Conservation (phyloP, 2,329 filamentous ascomycete genomes). For the Apiospora malaysiana region DNA sequence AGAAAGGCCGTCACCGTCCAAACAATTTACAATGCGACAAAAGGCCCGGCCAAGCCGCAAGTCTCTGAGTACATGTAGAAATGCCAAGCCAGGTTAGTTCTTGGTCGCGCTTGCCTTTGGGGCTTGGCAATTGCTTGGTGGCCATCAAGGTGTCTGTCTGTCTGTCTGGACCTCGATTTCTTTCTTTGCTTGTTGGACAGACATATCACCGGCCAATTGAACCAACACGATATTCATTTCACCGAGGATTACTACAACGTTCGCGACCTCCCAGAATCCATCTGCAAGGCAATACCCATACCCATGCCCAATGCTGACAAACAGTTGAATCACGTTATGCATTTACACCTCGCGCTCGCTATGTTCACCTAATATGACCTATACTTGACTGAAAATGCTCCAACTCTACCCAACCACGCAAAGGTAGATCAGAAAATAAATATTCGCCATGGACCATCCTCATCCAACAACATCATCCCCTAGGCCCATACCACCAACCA, state of each 20-base stretch:
- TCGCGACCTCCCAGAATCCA: not conserved
- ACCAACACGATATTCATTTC: not conserved
- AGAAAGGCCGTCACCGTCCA: too few species aligned
- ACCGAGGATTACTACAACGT: not conserved
- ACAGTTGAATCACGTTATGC: not conserved
- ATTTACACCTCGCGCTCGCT: conserved; percentile 14
- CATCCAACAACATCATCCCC: not conserved
- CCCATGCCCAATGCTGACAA: not conserved
- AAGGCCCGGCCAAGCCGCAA: not conserved
- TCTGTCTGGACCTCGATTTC: not conserved
- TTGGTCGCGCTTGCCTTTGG: not conserved
- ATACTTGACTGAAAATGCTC: not conserved
- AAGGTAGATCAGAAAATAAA: not conserved
- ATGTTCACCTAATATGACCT: not conserved
- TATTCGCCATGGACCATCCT: not conserved
- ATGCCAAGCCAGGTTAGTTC: not conserved
- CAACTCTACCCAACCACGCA: not conserved
- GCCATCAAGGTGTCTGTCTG: conserved; percentile 22
- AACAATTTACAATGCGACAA: not conserved
- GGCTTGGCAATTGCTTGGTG: conserved; percentile 22
- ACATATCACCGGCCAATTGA: not conserved
- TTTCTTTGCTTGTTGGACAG: not conserved
- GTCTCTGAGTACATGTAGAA: too few species aligned
- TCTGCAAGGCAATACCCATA: too few species aligned
- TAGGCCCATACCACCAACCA: not conserved